Evolutionary conservation across 495 filamentous ascomycete genomes (phyloP).

Genomic region (Mytilinidion resinicola): DNA sequence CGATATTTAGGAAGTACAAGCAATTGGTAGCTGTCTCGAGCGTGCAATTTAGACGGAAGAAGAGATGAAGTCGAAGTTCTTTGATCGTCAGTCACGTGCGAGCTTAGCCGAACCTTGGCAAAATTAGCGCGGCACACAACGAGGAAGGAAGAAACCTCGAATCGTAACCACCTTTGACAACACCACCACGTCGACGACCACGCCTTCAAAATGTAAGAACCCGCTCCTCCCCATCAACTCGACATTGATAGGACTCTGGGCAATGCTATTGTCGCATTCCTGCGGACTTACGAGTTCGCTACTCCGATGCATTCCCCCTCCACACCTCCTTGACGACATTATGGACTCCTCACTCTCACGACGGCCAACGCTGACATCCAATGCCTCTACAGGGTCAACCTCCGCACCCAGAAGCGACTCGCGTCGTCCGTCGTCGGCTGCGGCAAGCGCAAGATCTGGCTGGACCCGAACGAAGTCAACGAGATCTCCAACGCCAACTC

Average conservation of each 20-base stretch:
- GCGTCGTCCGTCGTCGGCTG: slow-evolving; percentile 95
- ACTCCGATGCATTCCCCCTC: background rate
- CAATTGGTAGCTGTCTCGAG: too few relatives aligned
- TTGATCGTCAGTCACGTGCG: too few relatives aligned
- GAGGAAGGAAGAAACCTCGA: too few relatives aligned
- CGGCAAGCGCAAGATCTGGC: slow-evolving; percentile 99
- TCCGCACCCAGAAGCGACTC: slow-evolving; percentile 99
- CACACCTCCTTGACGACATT: slow-evolving; percentile 20
- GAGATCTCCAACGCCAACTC: slow-evolving; percentile 99
- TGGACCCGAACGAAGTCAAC: slow-evolving; percentile 98
- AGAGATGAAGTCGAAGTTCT: too few relatives aligned
- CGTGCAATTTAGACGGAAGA: too few relatives aligned
- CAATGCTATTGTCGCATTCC: background rate
- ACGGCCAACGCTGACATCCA: slow-evolving; percentile 16
- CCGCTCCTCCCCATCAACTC: slow-evolving; percentile 6
- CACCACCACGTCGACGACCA: slow-evolving; percentile 40
- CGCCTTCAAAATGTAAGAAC: slow-evolving; percentile 51
- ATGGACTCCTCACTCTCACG: slow-evolving; percentile 4
- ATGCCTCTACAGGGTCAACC: slow-evolving; percentile 78
- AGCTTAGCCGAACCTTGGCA: too few relatives aligned
- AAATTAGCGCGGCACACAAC: too few relatives aligned
- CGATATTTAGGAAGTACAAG: too few relatives aligned
- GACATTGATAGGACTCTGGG: background rate
- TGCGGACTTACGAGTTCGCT: slow-evolving; percentile 2
- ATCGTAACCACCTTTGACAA: too few relatives aligned